phyloP scores from a whole-genome alignment of 169 alveolate genomes.

The Eimeria zaria region DNA sequence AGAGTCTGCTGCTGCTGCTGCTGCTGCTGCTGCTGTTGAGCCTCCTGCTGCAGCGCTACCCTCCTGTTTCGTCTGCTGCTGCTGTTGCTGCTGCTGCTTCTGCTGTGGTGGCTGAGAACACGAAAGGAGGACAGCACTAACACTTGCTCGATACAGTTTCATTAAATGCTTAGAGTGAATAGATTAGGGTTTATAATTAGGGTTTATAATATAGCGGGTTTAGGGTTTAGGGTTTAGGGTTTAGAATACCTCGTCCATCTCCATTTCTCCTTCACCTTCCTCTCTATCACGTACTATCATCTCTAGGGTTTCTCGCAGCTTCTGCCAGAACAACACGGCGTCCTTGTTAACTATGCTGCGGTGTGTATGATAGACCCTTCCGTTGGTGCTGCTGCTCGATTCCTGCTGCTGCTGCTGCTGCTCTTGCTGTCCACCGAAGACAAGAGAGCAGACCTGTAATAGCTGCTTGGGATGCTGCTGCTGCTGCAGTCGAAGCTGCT shows the following conservation, averaged over 20 bases:
- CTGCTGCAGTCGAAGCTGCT: conserved; percentile 49
- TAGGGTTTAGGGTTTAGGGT: neutral
- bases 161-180: neutral
- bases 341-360: neutral
- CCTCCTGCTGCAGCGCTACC: too few species aligned
- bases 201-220: too few species aligned
- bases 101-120: neutral
- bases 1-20: neutral
- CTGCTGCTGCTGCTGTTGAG: too few species aligned
- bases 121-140: neutral
- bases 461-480: conserved; percentile 12
- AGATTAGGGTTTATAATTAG: neutral
- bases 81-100: neutral
- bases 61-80: neutral
- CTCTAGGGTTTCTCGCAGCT: neutral
- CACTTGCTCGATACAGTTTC: too few species aligned
- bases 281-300: neutral
- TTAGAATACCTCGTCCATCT: conserved; percentile 3
- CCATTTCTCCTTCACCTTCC: neutral
- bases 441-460: conserved; percentile 14
- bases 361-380: neutral
- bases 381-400: neutral
- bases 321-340: neutral
- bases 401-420: neutral
- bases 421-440: conserved; percentile 9